A percentile compares a stretch with the other conserved stretches of the same genome.
phyloP scores from a whole-genome alignment of 192 early-diverging fungal species.

The Linnemannia exigua region DNA sequence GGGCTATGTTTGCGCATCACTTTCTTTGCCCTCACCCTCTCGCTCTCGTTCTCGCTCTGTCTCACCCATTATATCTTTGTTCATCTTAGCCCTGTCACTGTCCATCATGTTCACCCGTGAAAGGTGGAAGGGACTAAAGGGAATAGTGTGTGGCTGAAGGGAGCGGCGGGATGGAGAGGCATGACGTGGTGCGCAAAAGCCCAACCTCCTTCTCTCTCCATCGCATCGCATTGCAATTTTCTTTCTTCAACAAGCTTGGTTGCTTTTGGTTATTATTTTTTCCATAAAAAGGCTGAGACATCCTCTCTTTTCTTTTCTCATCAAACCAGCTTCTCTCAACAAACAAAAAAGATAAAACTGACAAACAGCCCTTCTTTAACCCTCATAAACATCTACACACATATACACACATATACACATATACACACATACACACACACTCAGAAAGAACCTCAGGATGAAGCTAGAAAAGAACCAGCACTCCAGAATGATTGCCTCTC shows the following conservation, averaged over 20 bases:
- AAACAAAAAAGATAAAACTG: not conserved
- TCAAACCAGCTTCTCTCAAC: not conserved
- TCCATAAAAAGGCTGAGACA: not conserved
- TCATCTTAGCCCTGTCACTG: too few relatives aligned
- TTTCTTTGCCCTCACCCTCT: too few relatives aligned
- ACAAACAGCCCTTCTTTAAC: not conserved
- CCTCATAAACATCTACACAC: not conserved
- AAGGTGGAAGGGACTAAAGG: too few relatives aligned
- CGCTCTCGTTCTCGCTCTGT: too few relatives aligned
- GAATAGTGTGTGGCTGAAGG: too few relatives aligned
- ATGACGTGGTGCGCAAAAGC: too few relatives aligned
- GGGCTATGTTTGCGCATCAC: not conserved
- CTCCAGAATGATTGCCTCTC: not conserved
- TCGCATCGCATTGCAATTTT: too few relatives aligned
- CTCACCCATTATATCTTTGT: too few relatives aligned
- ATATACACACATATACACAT: not conserved
- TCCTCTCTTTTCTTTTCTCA: not conserved
- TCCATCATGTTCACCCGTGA: not conserved
- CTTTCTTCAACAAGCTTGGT: not conserved
- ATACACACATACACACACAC: not conserved
- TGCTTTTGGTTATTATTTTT: not conserved
- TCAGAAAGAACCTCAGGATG: not conserved
- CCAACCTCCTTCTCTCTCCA: too few relatives aligned
- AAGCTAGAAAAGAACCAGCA: not conserved
- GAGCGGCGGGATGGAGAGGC: too few relatives aligned